A percentile compares a stretch with the other conserved stretches of the same genome.
Evolutionary conservation across 73 alveolate species (phyloP).

Genomic region (Tetrahymena malaccensis): DNA sequence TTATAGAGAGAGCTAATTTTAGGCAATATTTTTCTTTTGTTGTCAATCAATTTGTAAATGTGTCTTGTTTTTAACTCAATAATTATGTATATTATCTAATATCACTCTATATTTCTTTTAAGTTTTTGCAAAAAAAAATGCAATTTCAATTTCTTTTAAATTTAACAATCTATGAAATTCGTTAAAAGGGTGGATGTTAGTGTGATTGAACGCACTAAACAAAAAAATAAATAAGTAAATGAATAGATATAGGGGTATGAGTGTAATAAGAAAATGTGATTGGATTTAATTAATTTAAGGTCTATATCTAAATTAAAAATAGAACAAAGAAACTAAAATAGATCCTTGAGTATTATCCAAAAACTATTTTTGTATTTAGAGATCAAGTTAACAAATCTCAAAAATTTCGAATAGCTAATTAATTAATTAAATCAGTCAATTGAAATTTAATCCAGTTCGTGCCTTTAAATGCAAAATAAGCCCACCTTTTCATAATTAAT

Average conservation of each 20-base stretch:
- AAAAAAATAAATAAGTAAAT: too few relatives aligned
- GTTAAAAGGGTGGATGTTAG: not conserved
- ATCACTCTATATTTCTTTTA: not conserved
- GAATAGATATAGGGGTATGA: not conserved
- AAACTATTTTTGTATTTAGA: not conserved
- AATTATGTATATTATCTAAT: not conserved
- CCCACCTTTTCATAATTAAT: not conserved
- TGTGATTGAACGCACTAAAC: not conserved
- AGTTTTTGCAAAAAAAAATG: not conserved
- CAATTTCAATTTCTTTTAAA: too few relatives aligned
- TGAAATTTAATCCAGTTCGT: not conserved
- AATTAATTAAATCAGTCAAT: not conserved
- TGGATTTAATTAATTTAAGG: not conserved
- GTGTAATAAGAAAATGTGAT: not conserved
- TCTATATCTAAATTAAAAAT: not conserved
- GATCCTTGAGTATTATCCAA: not conserved
- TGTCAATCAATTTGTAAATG: not conserved
- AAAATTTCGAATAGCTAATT: not conserved
- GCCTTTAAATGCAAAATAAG: not conserved
- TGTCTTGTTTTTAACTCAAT: not conserved
- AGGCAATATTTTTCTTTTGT: not conserved
- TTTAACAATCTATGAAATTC: not conserved
- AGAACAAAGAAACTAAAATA: not conserved
- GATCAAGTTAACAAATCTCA: not conserved
- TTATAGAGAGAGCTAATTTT: not conserved